Percentiles rank a stretch among this genome's conserved stretches.
Evolutionary conservation across 306 rosid genomes (phyloP).

Genomic region (Vigna hirtella): DNA sequence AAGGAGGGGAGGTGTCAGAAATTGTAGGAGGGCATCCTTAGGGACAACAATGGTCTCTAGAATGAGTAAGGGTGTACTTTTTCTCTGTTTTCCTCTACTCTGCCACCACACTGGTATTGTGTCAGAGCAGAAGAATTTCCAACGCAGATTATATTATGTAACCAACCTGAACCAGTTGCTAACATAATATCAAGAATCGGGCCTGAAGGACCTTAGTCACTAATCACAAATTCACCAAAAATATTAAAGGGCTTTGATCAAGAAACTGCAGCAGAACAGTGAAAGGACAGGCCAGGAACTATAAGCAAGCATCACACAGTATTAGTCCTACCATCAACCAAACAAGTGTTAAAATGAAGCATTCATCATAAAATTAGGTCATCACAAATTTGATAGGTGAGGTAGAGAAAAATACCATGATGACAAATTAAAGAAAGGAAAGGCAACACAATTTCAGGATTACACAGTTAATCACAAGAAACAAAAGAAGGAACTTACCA

Average conservation of each 20-base stretch:
- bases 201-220: background rate
- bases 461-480: constrained; percentile 1
- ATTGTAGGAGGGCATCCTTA: background rate
- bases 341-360: constrained; percentile 1
- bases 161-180: background rate
- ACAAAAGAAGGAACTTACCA: constrained; percentile 66
- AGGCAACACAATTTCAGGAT: constrained; percentile 25
- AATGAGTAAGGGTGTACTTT: background rate
- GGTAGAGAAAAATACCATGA: background rate
- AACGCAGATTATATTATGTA: background rate
- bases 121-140: background rate
- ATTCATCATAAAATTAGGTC: background rate
- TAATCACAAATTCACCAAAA: background rate
- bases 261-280: constrained; percentile 11
- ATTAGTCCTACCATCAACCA: background rate
- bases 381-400: background rate
- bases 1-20: background rate
- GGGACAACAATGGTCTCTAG: background rate
- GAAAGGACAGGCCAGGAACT: background rate
- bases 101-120: background rate
- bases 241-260: background rate
- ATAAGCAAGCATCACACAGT: background rate
- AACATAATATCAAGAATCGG: background rate
- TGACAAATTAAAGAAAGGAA: constrained; percentile 12
- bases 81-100: background rate